Evolutionary conservation across 208 protist species (phyloP).

Genomic region (Borovskyia barvae): DNA sequence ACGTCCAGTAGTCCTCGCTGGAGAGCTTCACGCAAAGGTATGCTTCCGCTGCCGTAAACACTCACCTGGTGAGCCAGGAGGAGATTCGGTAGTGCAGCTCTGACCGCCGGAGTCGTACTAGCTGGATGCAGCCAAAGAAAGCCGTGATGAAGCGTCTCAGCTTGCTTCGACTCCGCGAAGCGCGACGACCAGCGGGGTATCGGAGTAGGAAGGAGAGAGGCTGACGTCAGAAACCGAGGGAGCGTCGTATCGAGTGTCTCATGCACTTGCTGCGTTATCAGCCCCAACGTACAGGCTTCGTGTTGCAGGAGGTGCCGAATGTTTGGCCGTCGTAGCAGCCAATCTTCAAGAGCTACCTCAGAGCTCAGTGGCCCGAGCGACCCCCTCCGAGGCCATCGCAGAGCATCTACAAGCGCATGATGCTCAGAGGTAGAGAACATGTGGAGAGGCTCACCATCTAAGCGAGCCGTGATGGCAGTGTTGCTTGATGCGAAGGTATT

Average conservation of each 20-base stretch:
- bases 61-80: constrained; percentile 46
- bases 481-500: too few relatives aligned
- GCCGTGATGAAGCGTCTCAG: constrained; percentile 52
- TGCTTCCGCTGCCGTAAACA: constrained; percentile 41
- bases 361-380: constrained; percentile 4
- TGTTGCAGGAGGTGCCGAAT: constrained; percentile 4
- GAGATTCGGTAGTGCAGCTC: constrained; percentile 33
- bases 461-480: too few relatives aligned
- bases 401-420: constrained; percentile 19
- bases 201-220: background rate
- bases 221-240: background rate
- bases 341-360: constrained; percentile 23
- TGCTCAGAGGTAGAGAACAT: constrained; percentile 14
- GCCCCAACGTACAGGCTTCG: constrained; percentile 3
- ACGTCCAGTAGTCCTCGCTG: constrained; percentile 53
- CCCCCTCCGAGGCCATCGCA: constrained; percentile 17
- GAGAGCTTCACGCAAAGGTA: constrained; percentile 47
- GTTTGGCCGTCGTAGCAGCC: constrained; percentile 15
- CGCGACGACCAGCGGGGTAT: constrained; percentile 17
- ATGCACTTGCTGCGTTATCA: constrained; percentile 17
- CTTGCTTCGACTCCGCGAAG: constrained; percentile 17
- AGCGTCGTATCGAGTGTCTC: constrained; percentile 5
- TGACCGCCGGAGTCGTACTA: constrained; percentile 39
- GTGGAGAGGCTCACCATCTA: constrained; percentile 13
- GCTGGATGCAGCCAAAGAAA: constrained; percentile 85